A percentile compares a stretch with the other conserved stretches of the same genome.
Evolutionary conservation across 1,284 basidiomycete species (phyloP).

Genomic region (Megacollybia platyphylla): DNA sequence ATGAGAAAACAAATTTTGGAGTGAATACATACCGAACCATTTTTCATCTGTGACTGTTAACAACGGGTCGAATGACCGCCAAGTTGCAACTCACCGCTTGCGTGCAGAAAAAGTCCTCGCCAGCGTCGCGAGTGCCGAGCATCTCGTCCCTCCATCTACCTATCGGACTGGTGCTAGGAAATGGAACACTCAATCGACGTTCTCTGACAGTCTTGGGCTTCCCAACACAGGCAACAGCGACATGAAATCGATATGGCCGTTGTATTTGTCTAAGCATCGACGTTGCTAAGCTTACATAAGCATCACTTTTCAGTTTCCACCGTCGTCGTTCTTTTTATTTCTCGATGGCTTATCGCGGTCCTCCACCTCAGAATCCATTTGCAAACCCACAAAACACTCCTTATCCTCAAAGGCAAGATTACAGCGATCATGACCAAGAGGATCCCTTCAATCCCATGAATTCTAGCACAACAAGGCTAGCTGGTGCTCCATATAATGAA

Average conservation of each 20-base stretch:
- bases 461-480: slow-evolving; percentile 43
- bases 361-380: slow-evolving; percentile 18
- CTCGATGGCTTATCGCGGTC: slow-evolving; percentile 17
- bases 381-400: slow-evolving; percentile 14
- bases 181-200: slow-evolving; percentile 31
- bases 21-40: slow-evolving; percentile 53
- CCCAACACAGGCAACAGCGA: slow-evolving; percentile 69
- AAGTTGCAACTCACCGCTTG: slow-evolving; percentile 42
- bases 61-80: slow-evolving; percentile 2
- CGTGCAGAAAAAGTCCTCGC: slow-evolving; percentile 74
- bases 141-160: slow-evolving; percentile 61
- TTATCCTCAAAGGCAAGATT: slow-evolving; percentile 22
- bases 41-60: slow-evolving; percentile 44
- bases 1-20: slow-evolving; percentile 4
- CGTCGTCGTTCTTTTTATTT: slow-evolving; percentile 12
- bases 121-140: slow-evolving; percentile 27
- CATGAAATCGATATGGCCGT: slow-evolving; percentile 54
- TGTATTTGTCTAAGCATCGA: slow-evolving; percentile 4
- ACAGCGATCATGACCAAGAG: slow-evolving; percentile 32
- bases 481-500: slow-evolving; percentile 25
- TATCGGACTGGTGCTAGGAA: slow-evolving; percentile 50
- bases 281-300: slow-evolving; percentile 9
- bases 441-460: slow-evolving; percentile 42
- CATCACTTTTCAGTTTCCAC: slow-evolving; percentile 6
- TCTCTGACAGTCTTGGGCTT: slow-evolving; percentile 38